Evolutionary conservation across 257 asterid species (phyloP).

Genomic region (Datura wrightii): DNA sequence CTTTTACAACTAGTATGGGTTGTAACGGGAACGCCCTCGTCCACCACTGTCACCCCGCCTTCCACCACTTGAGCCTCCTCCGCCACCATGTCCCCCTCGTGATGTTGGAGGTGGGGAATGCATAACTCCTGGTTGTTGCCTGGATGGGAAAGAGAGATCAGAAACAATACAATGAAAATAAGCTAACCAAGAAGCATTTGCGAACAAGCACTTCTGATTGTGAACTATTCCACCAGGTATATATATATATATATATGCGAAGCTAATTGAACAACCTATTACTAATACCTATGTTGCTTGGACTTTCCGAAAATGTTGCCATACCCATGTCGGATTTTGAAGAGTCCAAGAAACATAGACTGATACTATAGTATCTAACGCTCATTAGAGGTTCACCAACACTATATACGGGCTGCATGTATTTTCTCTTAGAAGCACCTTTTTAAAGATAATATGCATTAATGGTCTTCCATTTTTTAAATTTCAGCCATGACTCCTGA

Average conservation of each 20-base stretch:
- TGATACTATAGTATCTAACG: not conserved
- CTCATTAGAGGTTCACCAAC: not conserved
- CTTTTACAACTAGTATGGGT: constrained; percentile 56
- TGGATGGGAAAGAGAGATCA: constrained; percentile 28
- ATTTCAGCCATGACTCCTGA: not conserved
- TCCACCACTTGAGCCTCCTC: constrained; percentile 45
- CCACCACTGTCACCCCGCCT: constrained; percentile 61
- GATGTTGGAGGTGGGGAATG: constrained; percentile 64
- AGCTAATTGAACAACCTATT: too few relatives aligned
- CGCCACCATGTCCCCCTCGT: constrained; percentile 60
- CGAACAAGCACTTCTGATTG: not conserved
- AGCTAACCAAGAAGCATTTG: not conserved
- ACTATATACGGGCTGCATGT: not conserved
- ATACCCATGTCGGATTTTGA: too few relatives aligned
- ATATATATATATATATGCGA: too few relatives aligned
- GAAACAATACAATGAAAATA: not conserved
- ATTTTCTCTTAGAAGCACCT: not conserved
- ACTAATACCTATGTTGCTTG: too few relatives aligned
- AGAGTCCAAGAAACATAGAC: not conserved
- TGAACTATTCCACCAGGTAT: not conserved
- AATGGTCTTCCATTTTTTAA: not conserved
- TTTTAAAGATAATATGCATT: not conserved
- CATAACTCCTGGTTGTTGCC: constrained; percentile 91
- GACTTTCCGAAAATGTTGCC: too few relatives aligned
- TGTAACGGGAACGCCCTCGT: constrained; percentile 68